Base-by-base conservation (phyloP, 2,329 filamentous ascomycete species). In the Lachnellula hyalina region DNA sequence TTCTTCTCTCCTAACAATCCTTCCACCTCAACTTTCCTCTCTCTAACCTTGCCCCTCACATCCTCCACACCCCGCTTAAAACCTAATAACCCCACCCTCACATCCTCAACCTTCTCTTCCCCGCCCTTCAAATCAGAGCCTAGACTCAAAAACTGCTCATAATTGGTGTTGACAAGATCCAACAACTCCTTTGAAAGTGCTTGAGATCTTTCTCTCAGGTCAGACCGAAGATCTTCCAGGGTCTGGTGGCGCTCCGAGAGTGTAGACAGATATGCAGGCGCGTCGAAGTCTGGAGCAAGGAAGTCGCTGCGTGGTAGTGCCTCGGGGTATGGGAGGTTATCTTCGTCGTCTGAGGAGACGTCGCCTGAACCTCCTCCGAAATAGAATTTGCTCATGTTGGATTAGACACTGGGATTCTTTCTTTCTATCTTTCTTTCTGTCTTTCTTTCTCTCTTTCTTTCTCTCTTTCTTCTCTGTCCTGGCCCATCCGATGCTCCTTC, bases 161-260 rank as follows among this genome's bases (percentile, higher is more conserved):
- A 97, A 72, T 99, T 96, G 50, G 87, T 82, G 68, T 99, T 99
- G 62, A 99, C 94, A 7, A 99, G 82, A 73, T 96, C 93, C 17
- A 99, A 79, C 2, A 99, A 79, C 74, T 99, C 94, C 59, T 87
- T 83, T 66, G 86, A 89, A 58, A 99, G 85, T 19, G 86, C 80
- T 63, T 89, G 83, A 63, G 86, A 89, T 51, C 95, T 81, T 55
- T 91, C 83, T 45, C 92, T 86, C 15, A 99, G 78, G 67, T 99
- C 95, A 5, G 86, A 75, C 36, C 93, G 89, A 34, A 99, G 78
- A 70, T 99, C 94, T 69, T 96, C 92, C 47, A 99, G 88, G 0
- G 93, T 96, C 71, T 99, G 94, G 71, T 99, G 94, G 1, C 94
- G 87, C 68, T 94, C 85, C 19, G 85, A 83, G 1, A 96, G 80